Conservation (phyloP, 768 basidiomycete genomes). For the Agrocybe praecox region DNA sequence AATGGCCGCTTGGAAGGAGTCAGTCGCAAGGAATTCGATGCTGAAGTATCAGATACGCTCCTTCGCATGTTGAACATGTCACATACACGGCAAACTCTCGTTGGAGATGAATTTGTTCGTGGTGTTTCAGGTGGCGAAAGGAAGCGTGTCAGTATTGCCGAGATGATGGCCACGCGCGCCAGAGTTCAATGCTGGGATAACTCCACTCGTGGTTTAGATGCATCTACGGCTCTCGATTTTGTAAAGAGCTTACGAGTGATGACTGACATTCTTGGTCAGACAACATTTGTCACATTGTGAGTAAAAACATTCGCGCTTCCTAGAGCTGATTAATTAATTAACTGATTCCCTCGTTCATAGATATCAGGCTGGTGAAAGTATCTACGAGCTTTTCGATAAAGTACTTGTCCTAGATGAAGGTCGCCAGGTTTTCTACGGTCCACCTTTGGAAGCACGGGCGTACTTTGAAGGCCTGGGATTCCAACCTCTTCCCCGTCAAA, state of each 20-base stretch:
- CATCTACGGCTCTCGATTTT: slow-evolving; percentile 89
- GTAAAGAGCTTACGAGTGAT: slow-evolving; percentile 76
- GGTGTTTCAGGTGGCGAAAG: slow-evolving; percentile 82
- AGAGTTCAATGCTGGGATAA: slow-evolving; percentile 86
- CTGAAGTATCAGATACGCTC: slow-evolving; percentile 59
- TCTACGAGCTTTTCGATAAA: slow-evolving; percentile 83
- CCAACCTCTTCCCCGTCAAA: slow-evolving; percentile 76
- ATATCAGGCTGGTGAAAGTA: slow-evolving; percentile 83
- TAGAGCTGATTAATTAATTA: background rate
- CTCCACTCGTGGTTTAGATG: slow-evolving; percentile 79
- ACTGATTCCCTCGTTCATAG: slow-evolving; percentile 26
- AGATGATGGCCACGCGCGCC: slow-evolving; percentile 84
- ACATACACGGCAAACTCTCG: slow-evolving; percentile 77
- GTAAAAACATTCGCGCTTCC: slow-evolving; percentile 20
- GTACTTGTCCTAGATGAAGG: slow-evolving; percentile 84
- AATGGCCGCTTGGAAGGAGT: slow-evolving; percentile 72
- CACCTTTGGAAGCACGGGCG: slow-evolving; percentile 66
- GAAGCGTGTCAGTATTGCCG: slow-evolving; percentile 82
- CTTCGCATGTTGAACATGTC: slow-evolving; percentile 82
- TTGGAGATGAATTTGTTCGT: slow-evolving; percentile 87
- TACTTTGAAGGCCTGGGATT: slow-evolving; percentile 83
- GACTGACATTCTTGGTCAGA: slow-evolving; percentile 82
- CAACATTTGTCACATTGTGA: slow-evolving; percentile 78
- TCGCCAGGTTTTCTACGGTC: slow-evolving; percentile 81
- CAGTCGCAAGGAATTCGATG: slow-evolving; percentile 58